These are phyloP conservation scores for Aspergillus jensenii DNA, from an alignment of 2,329 filamentous ascomycete genomes.

Conservation along the genomic window DNA sequence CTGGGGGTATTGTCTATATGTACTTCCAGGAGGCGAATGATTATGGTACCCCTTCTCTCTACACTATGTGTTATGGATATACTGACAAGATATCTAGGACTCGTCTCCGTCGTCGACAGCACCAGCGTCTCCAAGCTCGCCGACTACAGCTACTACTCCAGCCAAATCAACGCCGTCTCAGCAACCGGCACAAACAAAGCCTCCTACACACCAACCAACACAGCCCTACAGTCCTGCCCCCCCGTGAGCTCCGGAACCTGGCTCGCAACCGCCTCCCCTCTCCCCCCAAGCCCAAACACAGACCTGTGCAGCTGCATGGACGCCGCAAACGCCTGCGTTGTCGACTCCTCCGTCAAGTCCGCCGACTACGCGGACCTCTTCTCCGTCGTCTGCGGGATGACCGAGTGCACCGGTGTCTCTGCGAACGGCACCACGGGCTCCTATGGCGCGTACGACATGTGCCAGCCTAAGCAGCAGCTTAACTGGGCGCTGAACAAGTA, in stretches of 20 bases:
- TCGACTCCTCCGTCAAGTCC: conserved; percentile 44
- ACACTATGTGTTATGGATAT: conserved; percentile 72
- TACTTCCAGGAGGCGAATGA: conserved; percentile 89
- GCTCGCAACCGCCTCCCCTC: conserved; percentile 60
- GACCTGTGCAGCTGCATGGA: conserved; percentile 82
- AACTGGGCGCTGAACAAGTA: conserved; percentile 47
- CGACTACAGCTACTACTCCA: conserved; percentile 72
- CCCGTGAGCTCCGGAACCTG: conserved; percentile 58
- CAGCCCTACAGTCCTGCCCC: conserved; percentile 68
- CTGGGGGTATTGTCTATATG: conserved; percentile 97
- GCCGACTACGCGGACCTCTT: conserved; percentile 59
- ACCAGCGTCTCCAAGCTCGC: conserved; percentile 63
- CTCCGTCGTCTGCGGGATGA: conserved; percentile 42
- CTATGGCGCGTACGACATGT: conserved; percentile 51
- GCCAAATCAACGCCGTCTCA: conserved; percentile 64
- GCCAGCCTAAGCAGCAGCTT: conserved; percentile 42
- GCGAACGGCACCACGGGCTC: conserved; percentile 40
- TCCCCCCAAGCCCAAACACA: conserved; percentile 78
- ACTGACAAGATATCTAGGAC: conserved; percentile 58
- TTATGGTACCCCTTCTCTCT: conserved; percentile 58
- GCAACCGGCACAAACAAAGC: conserved; percentile 64
- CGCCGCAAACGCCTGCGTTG: conserved; percentile 67
- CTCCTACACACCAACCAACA: conserved; percentile 72
- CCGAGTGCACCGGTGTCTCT: conserved; percentile 40
- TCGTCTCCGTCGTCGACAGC: conserved; percentile 62